phyloP scores from a whole-genome alignment of 2,329 filamentous ascomycete species.

The Blumeriella jaapii region DNA sequence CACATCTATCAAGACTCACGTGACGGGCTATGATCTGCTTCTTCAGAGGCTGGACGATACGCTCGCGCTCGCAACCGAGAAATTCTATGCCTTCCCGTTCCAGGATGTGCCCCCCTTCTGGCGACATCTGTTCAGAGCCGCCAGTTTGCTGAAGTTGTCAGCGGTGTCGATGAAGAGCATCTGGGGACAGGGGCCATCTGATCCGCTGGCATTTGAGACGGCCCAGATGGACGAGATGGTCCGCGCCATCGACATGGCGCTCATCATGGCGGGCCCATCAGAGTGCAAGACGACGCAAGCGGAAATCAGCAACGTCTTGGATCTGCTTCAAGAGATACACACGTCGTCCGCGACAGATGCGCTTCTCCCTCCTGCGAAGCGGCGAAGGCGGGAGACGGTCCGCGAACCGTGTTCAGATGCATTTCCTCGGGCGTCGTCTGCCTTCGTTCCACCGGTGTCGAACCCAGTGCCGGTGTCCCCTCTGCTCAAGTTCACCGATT shows the following conservation, averaged over 20 bases:
- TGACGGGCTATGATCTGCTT: conserved; percentile 7
- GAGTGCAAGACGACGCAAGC: conserved; percentile 1
- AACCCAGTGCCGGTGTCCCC: conserved; percentile 32
- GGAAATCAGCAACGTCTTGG: conserved; percentile 45
- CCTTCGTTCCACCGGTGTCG: conserved; percentile 33
- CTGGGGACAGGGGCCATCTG: no score
- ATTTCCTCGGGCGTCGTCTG: conserved; percentile 14
- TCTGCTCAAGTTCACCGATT: conserved; percentile 42
- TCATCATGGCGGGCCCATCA: conserved; percentile 25
- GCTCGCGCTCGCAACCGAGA: conserved; percentile 46
- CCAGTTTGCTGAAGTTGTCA: conserved; percentile 51
- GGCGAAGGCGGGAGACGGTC: conserved; percentile 9
- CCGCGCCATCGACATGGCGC: conserved; percentile 24
- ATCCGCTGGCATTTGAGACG: background rate
- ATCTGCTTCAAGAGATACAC: conserved; percentile 47
- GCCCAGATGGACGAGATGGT: conserved; percentile 21
- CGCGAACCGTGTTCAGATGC: conserved; percentile 1
- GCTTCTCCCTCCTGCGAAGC: conserved; percentile 12
- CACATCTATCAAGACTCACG: conserved; percentile 6
- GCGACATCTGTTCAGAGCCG: conserved; percentile 61
- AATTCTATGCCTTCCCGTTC: conserved; percentile 60
- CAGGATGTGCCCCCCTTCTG: conserved; percentile 55
- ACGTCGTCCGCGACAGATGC: background rate
- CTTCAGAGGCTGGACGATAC: conserved; percentile 41
- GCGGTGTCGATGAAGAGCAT: conserved; percentile 21